Percentiles rank a stretch among this genome's conserved stretches.
phyloP scores from a whole-genome alignment of 768 basidiomycete species.

The Phanerochaete sordida region DNA sequence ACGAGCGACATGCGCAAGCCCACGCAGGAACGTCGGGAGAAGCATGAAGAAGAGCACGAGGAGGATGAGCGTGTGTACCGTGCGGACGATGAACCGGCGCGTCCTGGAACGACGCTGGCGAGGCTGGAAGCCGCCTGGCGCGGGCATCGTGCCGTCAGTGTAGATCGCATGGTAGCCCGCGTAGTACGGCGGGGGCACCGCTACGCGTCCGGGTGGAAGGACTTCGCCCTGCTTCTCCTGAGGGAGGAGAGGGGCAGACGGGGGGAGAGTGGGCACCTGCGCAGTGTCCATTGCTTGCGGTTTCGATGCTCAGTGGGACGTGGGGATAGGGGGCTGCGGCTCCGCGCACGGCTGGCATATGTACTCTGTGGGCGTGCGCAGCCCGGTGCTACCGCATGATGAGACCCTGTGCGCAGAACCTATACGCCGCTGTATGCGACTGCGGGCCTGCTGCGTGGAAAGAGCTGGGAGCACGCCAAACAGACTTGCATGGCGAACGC shows the following conservation, averaged over 20 bases:
- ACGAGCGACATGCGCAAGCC: not conserved
- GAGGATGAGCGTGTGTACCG: not conserved
- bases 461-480: too few species aligned
- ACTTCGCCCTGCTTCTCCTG: not conserved
- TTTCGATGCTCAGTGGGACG: not conserved
- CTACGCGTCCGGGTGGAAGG: not conserved
- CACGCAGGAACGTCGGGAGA: not conserved
- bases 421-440: too few species aligned
- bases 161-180: not conserved
- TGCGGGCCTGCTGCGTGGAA: too few species aligned
- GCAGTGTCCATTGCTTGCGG: not conserved
- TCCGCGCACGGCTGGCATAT: too few species aligned
- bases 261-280: not conserved
- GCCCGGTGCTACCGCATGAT: too few species aligned
- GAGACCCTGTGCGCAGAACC: too few species aligned
- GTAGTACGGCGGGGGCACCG: not conserved
- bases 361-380: too few species aligned
- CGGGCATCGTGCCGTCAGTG: not conserved
- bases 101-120: not conserved
- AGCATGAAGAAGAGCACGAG: not conserved
- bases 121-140: not conserved
- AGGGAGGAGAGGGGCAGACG: not conserved
- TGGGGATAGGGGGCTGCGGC: too few species aligned
- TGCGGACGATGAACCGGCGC: not conserved
- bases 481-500: too few species aligned